phyloP scores from a whole-genome alignment of 208 protist genomes.

The Novymonas esmeraldas region DNA sequence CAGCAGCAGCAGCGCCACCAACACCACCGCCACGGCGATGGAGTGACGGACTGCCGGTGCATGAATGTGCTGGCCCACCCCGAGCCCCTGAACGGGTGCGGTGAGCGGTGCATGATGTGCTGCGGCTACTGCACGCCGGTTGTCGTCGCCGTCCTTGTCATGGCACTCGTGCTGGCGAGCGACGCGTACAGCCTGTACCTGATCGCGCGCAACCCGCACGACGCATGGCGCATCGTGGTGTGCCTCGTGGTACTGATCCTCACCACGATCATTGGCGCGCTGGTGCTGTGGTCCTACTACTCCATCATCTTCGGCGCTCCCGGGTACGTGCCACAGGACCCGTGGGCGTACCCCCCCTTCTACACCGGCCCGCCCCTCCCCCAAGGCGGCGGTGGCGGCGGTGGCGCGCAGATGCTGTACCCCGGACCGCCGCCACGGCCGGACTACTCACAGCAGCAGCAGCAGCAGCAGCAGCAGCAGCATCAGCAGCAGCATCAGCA shows the following conservation, averaged over 20 bases:
- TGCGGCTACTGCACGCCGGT: constrained; percentile 47
- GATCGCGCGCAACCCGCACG: constrained; percentile 27
- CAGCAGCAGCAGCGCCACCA: background rate
- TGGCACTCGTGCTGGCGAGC: constrained; percentile 26
- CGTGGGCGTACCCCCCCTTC: constrained; percentile 50
- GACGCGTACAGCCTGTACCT: constrained; percentile 45
- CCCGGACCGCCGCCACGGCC: too few species aligned
- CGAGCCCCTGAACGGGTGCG: constrained; percentile 21
- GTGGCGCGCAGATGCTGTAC: too few species aligned
- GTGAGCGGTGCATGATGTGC: constrained; percentile 44
- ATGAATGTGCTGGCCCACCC: constrained; percentile 45
- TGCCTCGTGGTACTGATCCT: constrained; percentile 46
- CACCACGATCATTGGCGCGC: constrained; percentile 3
- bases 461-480: background rate
- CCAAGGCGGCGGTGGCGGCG: background rate
- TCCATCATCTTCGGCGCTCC: constrained; percentile 49
- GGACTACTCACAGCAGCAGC: background rate
- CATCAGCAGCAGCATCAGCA: constrained; percentile 5
- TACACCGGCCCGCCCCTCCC: constrained; percentile 21
- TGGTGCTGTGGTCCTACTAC: constrained; percentile 53
- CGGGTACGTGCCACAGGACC: constrained; percentile 51
- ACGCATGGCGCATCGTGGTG: constrained; percentile 46
- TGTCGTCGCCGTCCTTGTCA: constrained; percentile 45
- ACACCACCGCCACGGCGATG: background rate
- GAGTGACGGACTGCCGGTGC: background rate